Base-by-base conservation (phyloP, 1,284 basidiomycete genomes). In the Boletellus dicymbophilus region DNA sequence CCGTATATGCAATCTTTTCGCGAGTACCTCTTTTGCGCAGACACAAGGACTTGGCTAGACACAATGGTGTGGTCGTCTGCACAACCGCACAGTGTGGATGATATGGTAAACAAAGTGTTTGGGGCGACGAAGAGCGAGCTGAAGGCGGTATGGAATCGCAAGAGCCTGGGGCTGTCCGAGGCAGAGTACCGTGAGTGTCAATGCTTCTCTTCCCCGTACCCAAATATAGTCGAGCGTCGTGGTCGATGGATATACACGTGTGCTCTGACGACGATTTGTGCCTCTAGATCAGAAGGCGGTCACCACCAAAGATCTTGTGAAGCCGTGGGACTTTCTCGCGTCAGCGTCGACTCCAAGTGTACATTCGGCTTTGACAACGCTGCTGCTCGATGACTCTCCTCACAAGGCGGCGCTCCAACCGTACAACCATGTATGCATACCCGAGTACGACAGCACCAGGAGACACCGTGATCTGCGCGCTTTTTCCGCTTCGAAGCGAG, bases 41-140 rank as follows among this genome's bases (percentile, higher is more conserved):
- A 71, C 25, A 87, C 83, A 21, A 69, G 66, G 31, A 57, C 59
- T 18, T 88, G 85, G 82, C 76, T 92, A 25, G 87, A 93, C 53
- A 82, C 86, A 6, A 89, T 94, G 82, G 81, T 95, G 1, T 95
- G 93, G 92, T 90, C 87, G 55, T 90, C 86, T 1, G 92, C 92
- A 1, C 86, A 91, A 63, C 86, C 88, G 0, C 80, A 85, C 49
- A 93, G 84, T 58, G 93, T 95, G 4, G 68, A 74, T 1, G 81
- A 83, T 56, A 90, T 90, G 88, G 84, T 88, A 0, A 63, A 75
- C 26, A 74, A 71, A 44, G 77, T 75, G 51, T 90, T 87, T 63
- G 77, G 71, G 4, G 58, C 68, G 6, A 57, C 71, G 25, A 74
- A 72, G 48, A 59, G 62, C 12, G 66, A 72, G 36, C 64, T 93